Conservation (phyloP, 2,329 filamentous ascomycete species). For the Sporothrix mexicana region DNA sequence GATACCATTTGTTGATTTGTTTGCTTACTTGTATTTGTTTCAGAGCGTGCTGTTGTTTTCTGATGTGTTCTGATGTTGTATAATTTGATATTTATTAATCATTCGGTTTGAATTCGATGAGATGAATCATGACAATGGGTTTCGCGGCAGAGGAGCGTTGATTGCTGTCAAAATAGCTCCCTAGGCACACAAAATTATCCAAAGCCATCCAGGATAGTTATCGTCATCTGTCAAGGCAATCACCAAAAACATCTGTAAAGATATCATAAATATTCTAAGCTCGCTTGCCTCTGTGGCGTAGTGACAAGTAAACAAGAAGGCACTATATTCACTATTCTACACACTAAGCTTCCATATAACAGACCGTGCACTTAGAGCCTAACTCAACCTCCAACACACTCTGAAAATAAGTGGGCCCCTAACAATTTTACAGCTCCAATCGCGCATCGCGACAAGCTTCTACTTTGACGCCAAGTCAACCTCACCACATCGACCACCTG, state of each 20-base stretch:
- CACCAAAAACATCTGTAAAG: too few species aligned
- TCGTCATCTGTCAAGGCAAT: too few species aligned
- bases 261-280: too few species aligned
- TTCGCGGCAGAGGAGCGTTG: too few species aligned
- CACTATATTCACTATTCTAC: neutral
- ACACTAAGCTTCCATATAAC: neutral
- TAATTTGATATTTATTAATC: neutral
- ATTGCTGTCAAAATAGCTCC: too few species aligned
- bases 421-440: constrained; percentile 11
- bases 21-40: neutral
- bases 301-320: too few species aligned
- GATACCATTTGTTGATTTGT: neutral
- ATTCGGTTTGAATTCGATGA: too few species aligned
- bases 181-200: too few species aligned
- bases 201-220: too few species aligned
- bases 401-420: constrained; percentile 16
- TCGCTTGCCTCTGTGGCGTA: too few species aligned
- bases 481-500: neutral
- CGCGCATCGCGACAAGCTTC: constrained; percentile 19
- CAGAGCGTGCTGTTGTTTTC: neutral
- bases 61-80: neutral
- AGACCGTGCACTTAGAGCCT: neutral
- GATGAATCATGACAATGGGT: too few species aligned
- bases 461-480: neutral
- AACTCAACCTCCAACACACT: neutral